Percentiles rank a stretch among this genome's conserved stretches.
phyloP scores from a whole-genome alignment of 1,284 basidiomycete species.

The Apiotrichum akiyoshidainum region DNA sequence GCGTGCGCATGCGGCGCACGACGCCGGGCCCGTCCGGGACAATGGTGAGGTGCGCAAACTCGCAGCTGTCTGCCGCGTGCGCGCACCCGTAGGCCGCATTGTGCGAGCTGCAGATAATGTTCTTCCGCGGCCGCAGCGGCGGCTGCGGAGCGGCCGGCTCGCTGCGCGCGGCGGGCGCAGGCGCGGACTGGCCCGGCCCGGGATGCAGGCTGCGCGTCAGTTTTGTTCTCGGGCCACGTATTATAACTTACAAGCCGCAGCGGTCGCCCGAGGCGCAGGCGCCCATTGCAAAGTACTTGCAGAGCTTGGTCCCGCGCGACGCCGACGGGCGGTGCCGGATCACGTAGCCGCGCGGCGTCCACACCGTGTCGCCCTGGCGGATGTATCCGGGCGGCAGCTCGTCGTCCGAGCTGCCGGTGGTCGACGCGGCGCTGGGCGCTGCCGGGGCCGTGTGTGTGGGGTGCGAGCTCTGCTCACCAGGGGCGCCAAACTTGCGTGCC shows the following conservation, averaged over 20 bases:
- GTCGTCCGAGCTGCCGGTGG: not conserved
- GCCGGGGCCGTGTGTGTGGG: too few species aligned
- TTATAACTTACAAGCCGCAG: conserved; percentile 44
- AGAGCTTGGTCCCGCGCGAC: conserved; percentile 29
- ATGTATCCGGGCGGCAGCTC: conserved; percentile 6
- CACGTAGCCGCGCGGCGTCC: conserved; percentile 40
- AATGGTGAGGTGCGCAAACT: conserved; percentile 42
- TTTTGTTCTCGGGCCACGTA: not conserved
- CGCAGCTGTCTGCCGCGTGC: conserved; percentile 34
- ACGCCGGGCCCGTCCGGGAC: conserved; percentile 33
- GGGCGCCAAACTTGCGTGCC: too few species aligned
- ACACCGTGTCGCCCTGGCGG: conserved; percentile 30
- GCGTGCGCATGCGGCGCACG: conserved; percentile 41
- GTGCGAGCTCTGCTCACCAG: too few species aligned
- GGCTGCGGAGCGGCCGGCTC: too few species aligned
- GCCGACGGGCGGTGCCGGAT: conserved; percentile 8
- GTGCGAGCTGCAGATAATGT: conserved; percentile 42
- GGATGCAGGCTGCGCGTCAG: conserved; percentile 1
- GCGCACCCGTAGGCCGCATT: conserved; percentile 44
- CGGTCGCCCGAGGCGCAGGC: conserved; percentile 43
- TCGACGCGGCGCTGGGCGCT: not conserved
- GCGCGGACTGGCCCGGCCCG: too few species aligned
- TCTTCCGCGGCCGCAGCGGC: too few species aligned
- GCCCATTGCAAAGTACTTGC: conserved; percentile 43
- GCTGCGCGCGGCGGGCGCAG: too few species aligned